phyloP scores from a whole-genome alignment of 2,329 filamentous ascomycete species.

The Rugonectria rugulosa region DNA sequence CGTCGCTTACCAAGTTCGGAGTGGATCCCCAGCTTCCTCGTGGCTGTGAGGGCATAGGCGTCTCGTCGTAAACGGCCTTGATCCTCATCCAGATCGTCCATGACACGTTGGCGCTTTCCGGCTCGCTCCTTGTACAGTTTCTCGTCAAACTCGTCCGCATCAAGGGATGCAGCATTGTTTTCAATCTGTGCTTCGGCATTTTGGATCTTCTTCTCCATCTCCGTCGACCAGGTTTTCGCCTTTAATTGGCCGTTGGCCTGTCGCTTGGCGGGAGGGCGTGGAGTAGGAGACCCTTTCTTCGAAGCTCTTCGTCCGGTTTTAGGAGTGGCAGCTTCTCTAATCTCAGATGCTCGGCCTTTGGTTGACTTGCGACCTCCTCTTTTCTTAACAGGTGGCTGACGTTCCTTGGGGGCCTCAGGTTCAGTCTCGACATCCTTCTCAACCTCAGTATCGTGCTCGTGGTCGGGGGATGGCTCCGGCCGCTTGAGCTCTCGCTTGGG shows the following conservation, averaged over 20 bases:
- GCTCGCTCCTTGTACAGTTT: slow-evolving; percentile 61
- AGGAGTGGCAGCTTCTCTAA: slow-evolving; percentile 57
- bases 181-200: slow-evolving; percentile 53
- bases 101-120: slow-evolving; percentile 73
- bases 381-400: slow-evolving; percentile 42
- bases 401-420: slow-evolving; percentile 39
- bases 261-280: slow-evolving; percentile 62
- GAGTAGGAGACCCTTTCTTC: slow-evolving; percentile 56
- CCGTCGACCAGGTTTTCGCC: slow-evolving; percentile 69
- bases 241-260: slow-evolving; percentile 68
- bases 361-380: slow-evolving; percentile 46
- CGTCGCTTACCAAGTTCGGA: slow-evolving; percentile 76
- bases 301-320: slow-evolving; percentile 61
- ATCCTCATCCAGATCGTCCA: slow-evolving; percentile 67
- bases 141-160: slow-evolving; percentile 53
- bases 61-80: slow-evolving; percentile 69
- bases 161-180: slow-evolving; percentile 54
- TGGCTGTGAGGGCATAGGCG: slow-evolving; percentile 67
- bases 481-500: slow-evolving; percentile 35
- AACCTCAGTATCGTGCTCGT: slow-evolving; percentile 40
- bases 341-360: slow-evolving; percentile 60
- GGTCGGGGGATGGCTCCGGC: slow-evolving; percentile 34
- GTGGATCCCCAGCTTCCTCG: slow-evolving; percentile 71
- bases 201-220: slow-evolving; percentile 54
- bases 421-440: slow-evolving; percentile 48